Conservation (phyloP, 148 eudicot genomes). For the Spergularia bocconei region DNA sequence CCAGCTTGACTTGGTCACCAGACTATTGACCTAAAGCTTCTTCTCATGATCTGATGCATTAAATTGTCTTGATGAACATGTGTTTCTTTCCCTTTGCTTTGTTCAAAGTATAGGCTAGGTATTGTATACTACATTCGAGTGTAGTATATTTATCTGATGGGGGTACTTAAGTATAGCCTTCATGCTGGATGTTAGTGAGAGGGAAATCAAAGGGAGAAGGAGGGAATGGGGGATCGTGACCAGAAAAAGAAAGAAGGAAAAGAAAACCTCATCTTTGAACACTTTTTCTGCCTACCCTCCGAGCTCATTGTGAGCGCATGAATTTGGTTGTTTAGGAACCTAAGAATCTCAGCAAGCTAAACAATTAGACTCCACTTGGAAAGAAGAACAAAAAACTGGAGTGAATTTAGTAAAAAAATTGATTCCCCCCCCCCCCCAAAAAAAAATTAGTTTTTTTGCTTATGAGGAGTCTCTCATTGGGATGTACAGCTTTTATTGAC, state of each 20-base stretch:
- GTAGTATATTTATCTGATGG: too few relatives aligned
- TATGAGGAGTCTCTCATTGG: too few relatives aligned
- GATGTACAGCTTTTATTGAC: too few relatives aligned
- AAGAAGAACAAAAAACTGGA: background rate
- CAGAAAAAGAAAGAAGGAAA: too few relatives aligned
- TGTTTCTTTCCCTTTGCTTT: background rate
- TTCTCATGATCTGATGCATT: background rate
- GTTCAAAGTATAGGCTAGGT: background rate
- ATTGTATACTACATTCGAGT: background rate
- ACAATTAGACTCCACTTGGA: background rate
- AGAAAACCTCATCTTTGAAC: background rate
- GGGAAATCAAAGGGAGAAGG: too few relatives aligned
- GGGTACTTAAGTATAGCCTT: too few relatives aligned
- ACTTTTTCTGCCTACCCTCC: background rate
- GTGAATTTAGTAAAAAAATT: background rate
- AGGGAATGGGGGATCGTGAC: too few relatives aligned
- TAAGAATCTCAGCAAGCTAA: background rate
- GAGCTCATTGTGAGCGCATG: background rate
- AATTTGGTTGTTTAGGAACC: background rate
- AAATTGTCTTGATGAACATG: background rate
- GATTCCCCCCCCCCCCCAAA: background rate
- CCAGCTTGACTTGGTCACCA: background rate
- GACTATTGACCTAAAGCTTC: background rate
- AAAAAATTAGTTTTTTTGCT: too few relatives aligned
- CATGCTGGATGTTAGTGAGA: too few relatives aligned